Evolutionary conservation across 1,139 yeast genomes (phyloP), one percentile per base, ranked within the genome.

Genomic region (Dujonia santamariae): DNA sequence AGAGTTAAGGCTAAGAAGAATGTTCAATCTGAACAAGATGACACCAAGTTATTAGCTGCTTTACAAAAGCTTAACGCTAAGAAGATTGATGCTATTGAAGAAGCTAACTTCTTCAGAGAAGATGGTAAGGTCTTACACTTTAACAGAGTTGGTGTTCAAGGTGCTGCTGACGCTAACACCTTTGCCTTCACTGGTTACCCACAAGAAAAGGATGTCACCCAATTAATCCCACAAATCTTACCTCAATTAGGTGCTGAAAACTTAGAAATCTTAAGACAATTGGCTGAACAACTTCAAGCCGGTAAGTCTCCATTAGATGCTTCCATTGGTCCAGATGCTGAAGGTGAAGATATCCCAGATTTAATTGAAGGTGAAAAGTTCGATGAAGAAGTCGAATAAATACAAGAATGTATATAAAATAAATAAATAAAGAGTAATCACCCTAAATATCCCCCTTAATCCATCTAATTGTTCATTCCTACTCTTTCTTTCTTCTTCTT

Each of bases 181-280:
- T 85, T 85, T 65, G 95, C 95, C 51, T 83, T 92, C 76, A 85
- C 88, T 65, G 98, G 98, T 65, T 80, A 81, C 69, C 88, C 96
- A 46, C 95, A 87, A 68, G 95, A 86, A 71, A 90, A 88, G 80
- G 80, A 81, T 51, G 79, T 92, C 55, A 84, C 94, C 52, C 96
- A 90, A 59, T 81, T 92, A 71, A 80, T 92, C 56, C 98, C 97
- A 57, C 86, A 80, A 67, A 87, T 92, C 67, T 80, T 92, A 62
- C 92, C 96, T 53, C 96, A 92, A 75, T 78, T 92, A 70, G 97
- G 97, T 56, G 87, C 96, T 52, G 97, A 92, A 69, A 86, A 94
- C 69, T 80, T 88, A 63, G 87, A 84, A 60, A 82, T 87, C 66
- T 78, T 92, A 66, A 81, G 87, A 61, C 79, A 85, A 71, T 76